Percentiles rank a stretch among this genome's conserved stretches.
These are phyloP conservation scores for Irpex rosettiformis DNA, from an alignment of 1,284 basidiomycete species.

Conservation along the genomic window DNA sequence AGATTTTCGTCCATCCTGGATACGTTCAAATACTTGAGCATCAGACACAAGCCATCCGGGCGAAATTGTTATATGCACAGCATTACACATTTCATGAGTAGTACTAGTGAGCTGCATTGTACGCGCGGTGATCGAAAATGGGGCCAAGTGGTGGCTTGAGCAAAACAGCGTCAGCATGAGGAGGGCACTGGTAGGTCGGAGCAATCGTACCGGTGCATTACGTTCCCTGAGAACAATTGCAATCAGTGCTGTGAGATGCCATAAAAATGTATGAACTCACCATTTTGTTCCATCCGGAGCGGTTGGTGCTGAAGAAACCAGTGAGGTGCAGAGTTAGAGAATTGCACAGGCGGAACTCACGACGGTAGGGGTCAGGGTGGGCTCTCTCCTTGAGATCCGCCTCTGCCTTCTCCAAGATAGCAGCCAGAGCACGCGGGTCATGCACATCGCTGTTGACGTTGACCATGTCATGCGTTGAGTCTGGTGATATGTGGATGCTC, in stretches of 20 bases:
- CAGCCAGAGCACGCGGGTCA: slow-evolving; percentile 82
- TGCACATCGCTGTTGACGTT: slow-evolving; percentile 67
- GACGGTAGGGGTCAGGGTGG: slow-evolving; percentile 91
- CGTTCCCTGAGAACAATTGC: slow-evolving; percentile 54
- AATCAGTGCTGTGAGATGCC: slow-evolving; percentile 13
- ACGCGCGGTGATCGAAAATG: slow-evolving; percentile 47
- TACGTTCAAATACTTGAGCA: too few relatives aligned
- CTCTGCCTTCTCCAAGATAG: slow-evolving; percentile 83
- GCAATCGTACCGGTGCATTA: slow-evolving; percentile 59
- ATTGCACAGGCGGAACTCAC: slow-evolving; percentile 47
- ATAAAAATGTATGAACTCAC: slow-evolving; percentile 41
- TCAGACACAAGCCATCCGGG: not conserved
- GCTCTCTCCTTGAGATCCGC: slow-evolving; percentile 60
- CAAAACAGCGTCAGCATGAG: slow-evolving; percentile 2
- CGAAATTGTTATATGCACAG: not conserved
- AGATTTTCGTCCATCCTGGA: too few relatives aligned
- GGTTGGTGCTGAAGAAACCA: slow-evolving; percentile 50
- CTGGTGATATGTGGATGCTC: not conserved
- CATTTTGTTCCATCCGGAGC: slow-evolving; percentile 89
- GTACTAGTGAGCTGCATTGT: slow-evolving; percentile 20
- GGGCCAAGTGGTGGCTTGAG: slow-evolving; percentile 48
- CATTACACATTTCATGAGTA: slow-evolving; percentile 1
- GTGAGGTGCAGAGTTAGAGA: slow-evolving; percentile 18
- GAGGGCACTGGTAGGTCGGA: slow-evolving; percentile 4
- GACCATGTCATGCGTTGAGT: not conserved